Conservation (phyloP, 768 basidiomycete species). For the Gymnopilus dilepis region DNA sequence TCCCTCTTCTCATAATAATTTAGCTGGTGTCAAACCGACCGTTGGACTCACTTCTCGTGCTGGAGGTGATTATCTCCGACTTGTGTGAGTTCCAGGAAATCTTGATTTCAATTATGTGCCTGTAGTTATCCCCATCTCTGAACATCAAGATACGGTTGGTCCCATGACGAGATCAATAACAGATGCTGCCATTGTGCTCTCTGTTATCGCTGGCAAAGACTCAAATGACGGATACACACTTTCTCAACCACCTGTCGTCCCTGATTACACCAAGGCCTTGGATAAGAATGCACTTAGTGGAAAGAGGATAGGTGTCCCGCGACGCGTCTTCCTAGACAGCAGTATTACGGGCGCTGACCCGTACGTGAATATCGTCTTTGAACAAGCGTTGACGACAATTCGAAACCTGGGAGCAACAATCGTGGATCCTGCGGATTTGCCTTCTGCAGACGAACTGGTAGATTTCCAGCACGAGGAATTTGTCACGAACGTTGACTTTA, state of each 20-base stretch:
- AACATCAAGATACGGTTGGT: slow-evolving; percentile 62
- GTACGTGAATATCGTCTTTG: slow-evolving; percentile 41
- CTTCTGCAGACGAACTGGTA: slow-evolving; percentile 54
- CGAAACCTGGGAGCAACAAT: slow-evolving; percentile 50
- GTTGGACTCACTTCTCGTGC: slow-evolving; percentile 64
- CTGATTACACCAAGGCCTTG: slow-evolving; percentile 60
- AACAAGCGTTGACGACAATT: slow-evolving; percentile 41
- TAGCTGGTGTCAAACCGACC: slow-evolving; percentile 65
- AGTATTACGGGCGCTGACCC: slow-evolving; percentile 22
- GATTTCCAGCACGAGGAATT: slow-evolving; percentile 55
- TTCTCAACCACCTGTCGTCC: slow-evolving; percentile 54
- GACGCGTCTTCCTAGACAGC: slow-evolving; percentile 40
- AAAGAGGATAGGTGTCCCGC: slow-evolving; percentile 58
- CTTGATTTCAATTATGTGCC: neutral
- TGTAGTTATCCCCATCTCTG: slow-evolving; percentile 59
- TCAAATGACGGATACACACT: slow-evolving; percentile 58
- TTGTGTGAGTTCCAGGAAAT: slow-evolving; percentile 18
- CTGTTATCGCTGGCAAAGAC: slow-evolving; percentile 58
- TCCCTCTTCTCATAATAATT: slow-evolving; percentile 55
- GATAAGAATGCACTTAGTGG: slow-evolving; percentile 50
- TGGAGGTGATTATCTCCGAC: slow-evolving; percentile 41
- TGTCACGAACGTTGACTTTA: slow-evolving; percentile 60
- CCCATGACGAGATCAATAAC: slow-evolving; percentile 57
- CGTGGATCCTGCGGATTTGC: slow-evolving; percentile 67
- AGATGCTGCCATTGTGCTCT: slow-evolving; percentile 59